Conservation (phyloP, 2,329 filamentous ascomycete species). For the Clonostachys solani region DNA sequence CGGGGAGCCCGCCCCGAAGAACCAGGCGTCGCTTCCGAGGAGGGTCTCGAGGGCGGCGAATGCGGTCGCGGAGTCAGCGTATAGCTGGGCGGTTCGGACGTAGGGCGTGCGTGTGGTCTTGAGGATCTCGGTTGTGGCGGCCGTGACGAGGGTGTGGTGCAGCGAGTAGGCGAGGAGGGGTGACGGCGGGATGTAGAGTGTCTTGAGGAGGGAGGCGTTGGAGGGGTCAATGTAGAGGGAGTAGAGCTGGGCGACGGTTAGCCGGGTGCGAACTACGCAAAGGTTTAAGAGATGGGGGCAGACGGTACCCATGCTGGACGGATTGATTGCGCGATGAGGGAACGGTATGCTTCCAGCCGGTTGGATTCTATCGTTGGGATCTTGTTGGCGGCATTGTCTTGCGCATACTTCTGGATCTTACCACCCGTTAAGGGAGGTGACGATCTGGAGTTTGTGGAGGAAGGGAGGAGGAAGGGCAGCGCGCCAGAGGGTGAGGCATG, state of each 20-base stretch:
- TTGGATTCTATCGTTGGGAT: slow-evolving; percentile 34
- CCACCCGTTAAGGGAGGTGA: slow-evolving; percentile 47
- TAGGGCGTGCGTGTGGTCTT: slow-evolving; percentile 45
- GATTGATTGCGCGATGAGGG: slow-evolving; percentile 72
- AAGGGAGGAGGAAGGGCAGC: slow-evolving; percentile 80
- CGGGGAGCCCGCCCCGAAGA: slow-evolving; percentile 48
- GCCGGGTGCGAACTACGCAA: neutral
- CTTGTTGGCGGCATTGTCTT: slow-evolving; percentile 39
- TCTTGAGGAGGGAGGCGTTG: slow-evolving; percentile 65
- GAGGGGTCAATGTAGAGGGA: slow-evolving; percentile 70
- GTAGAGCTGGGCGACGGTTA: slow-evolving; percentile 53
- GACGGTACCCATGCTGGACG: slow-evolving; percentile 74
- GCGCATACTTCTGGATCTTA: slow-evolving; percentile 67
- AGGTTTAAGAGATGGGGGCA: neutral
- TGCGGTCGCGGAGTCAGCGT: slow-evolving; percentile 36
- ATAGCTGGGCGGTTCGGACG: slow-evolving; percentile 29
- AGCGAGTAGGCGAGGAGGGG: slow-evolving; percentile 60
- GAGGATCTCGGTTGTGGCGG: slow-evolving; percentile 71
- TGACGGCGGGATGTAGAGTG: slow-evolving; percentile 68
- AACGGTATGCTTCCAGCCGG: slow-evolving; percentile 70
- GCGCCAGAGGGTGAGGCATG: slow-evolving; percentile 86
- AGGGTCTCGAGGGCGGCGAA: slow-evolving; percentile 39
- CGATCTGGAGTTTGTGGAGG: slow-evolving; percentile 18
- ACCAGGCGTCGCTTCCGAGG: slow-evolving; percentile 37
- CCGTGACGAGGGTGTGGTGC: slow-evolving; percentile 61